Conservation (phyloP, 2,329 filamentous ascomycete species). For the Diaporthe ilicicola region DNA sequence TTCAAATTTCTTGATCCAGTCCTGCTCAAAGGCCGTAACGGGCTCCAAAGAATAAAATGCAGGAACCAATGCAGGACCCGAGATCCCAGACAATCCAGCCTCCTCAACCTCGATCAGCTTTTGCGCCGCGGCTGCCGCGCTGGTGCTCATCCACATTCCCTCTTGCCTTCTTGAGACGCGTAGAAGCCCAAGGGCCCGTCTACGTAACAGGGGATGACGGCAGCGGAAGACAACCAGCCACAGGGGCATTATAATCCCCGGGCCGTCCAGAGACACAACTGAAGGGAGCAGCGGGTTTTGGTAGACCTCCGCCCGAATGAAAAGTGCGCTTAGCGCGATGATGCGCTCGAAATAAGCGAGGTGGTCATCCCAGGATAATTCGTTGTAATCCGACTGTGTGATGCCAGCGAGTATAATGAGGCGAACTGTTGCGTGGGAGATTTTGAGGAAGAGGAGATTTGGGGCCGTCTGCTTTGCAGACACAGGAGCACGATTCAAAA, state of each 20-base stretch:
- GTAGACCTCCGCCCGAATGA: conserved; percentile 20
- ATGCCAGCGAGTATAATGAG: conserved; percentile 34
- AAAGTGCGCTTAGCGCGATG: conserved; percentile 31
- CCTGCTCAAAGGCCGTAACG: conserved; percentile 8
- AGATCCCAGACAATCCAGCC: conserved; percentile 5
- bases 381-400: conserved; percentile 36
- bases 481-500: not conserved
- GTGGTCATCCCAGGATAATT: conserved; percentile 41
- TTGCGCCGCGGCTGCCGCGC: conserved; percentile 40
- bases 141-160: conserved; percentile 45
- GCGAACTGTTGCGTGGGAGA: conserved; percentile 43
- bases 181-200: conserved; percentile 39
- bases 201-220: conserved; percentile 42
- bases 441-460: conserved; percentile 31
- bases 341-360: conserved; percentile 43
- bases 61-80: not conserved
- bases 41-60: not conserved
- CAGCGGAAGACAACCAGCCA: conserved; percentile 42
- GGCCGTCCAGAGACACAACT: conserved; percentile 42
- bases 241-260: conserved; percentile 43
- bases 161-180: conserved; percentile 42
- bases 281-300: conserved; percentile 24
- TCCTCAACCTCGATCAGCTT: conserved; percentile 35
- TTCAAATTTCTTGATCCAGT: not conserved
- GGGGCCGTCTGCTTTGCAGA: not conserved